A percentile compares a stretch with the other conserved stretches of the same genome.
Conservation (phyloP, 2,329 filamentous ascomycete species). For the Aspergillus flavus region DNA sequence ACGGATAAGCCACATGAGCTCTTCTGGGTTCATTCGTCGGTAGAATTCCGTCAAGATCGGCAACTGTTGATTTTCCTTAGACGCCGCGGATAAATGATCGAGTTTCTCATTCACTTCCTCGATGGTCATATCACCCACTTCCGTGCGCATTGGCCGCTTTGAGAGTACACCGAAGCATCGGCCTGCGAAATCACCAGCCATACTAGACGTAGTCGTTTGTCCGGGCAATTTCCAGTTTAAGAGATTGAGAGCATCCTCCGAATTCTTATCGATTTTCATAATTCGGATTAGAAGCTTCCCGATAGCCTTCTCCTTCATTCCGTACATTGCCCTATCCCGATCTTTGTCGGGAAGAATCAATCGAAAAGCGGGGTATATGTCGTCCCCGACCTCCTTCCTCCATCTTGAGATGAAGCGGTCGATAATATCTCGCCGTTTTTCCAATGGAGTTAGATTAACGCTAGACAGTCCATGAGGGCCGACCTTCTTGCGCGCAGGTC, state of each 20-base stretch:
- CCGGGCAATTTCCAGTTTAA: conserved; percentile 92
- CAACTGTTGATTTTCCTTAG: conserved; percentile 80
- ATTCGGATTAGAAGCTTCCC: conserved; percentile 89
- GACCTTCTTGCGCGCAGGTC: conserved; percentile 59
- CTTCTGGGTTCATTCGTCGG: conserved; percentile 85
- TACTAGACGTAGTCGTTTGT: conserved; percentile 61
- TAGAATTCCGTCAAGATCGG: conserved; percentile 85
- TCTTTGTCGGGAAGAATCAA: conserved; percentile 93
- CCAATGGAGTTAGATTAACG: conserved; percentile 67
- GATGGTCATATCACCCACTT: conserved; percentile 78
- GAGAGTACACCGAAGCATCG: conserved; percentile 84
- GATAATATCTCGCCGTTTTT: conserved; percentile 78
- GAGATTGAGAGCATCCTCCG: conserved; percentile 82
- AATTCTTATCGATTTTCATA: conserved; percentile 87
- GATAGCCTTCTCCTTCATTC: conserved; percentile 88
- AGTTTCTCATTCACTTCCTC: conserved; percentile 86
- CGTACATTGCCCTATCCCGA: conserved; percentile 87
- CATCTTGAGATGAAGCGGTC: conserved; percentile 83
- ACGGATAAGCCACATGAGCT: conserved; percentile 90
- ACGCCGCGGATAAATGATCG: conserved; percentile 73
- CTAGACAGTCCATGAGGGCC: conserved; percentile 57
- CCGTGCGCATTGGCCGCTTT: conserved; percentile 75
- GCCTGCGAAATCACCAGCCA: conserved; percentile 89
- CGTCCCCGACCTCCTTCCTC: conserved; percentile 84
- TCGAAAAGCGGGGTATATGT: conserved; percentile 90